A percentile compares a stretch with the other conserved stretches of the same genome.
These are phyloP conservation scores for Carallia pectinifolia DNA, from an alignment of 345 rosid genomes.

Conservation along the genomic window DNA sequence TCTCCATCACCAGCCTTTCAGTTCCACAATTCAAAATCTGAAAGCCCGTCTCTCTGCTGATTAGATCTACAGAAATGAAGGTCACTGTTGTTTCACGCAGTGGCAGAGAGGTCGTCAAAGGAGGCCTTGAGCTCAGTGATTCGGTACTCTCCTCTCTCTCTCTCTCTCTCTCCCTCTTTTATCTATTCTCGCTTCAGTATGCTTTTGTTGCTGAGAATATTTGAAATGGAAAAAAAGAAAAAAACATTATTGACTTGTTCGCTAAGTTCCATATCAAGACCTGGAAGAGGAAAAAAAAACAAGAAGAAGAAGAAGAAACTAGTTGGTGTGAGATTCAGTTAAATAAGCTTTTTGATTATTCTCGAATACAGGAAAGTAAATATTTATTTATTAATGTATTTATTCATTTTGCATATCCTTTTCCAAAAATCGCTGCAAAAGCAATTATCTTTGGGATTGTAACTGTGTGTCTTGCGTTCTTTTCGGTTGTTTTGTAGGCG, in stretches of 20 bases:
- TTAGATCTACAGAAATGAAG: slow-evolving; percentile 51
- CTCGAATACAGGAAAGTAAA: neutral
- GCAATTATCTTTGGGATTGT: no score
- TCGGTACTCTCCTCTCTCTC: slow-evolving; percentile 45
- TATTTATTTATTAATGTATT: neutral
- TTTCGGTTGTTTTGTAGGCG: slow-evolving; percentile 49
- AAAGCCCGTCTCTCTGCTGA: neutral
- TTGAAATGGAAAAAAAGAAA: neutral
- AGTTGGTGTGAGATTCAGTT: neutral
- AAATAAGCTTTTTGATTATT: neutral
- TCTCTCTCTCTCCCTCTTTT: neutral
- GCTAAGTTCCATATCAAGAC: no score
- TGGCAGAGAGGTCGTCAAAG: slow-evolving; percentile 80
- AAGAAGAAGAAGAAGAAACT: neutral
- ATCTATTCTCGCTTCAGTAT: neutral
- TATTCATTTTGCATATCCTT: no score
- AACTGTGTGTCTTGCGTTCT: neutral
- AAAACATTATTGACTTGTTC: no score
- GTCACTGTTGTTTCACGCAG: slow-evolving; percentile 75
- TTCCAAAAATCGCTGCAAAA: no score
- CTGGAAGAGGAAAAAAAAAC: no score
- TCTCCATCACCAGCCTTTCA: neutral
- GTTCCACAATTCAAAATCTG: neutral
- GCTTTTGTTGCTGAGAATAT: slow-evolving; percentile 16
- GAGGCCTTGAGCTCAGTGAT: slow-evolving; percentile 68